Percentiles rank a stretch among this genome's conserved stretches.
phyloP scores from a whole-genome alignment of 495 filamentous ascomycete genomes.

The Penicillium argentinense region DNA sequence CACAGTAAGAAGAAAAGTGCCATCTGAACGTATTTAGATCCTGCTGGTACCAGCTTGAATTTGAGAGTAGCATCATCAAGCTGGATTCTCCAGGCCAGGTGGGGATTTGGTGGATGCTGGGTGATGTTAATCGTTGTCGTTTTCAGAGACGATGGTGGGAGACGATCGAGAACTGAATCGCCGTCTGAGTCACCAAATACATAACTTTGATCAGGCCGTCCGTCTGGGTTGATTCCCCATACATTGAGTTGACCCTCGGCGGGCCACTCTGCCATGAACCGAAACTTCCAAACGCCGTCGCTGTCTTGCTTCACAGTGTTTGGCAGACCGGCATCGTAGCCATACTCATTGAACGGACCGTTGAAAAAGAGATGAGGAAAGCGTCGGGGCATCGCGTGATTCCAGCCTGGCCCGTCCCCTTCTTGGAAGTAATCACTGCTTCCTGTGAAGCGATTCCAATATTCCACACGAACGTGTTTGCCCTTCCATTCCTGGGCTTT shows the following conservation, averaged over 20 bases:
- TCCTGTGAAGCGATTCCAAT: constrained; percentile 64
- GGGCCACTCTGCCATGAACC: constrained; percentile 67
- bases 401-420: constrained; percentile 50
- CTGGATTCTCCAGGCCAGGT: constrained; percentile 55
- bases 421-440: constrained; percentile 66
- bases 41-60: constrained; percentile 54
- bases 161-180: constrained; percentile 61
- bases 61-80: constrained; percentile 56
- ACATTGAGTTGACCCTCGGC: constrained; percentile 63
- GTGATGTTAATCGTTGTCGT: constrained; percentile 62
- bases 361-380: constrained; percentile 68
- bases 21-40: constrained; percentile 58
- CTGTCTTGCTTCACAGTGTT: constrained; percentile 54
- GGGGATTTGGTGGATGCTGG: constrained; percentile 51
- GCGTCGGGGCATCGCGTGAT: constrained; percentile 38
- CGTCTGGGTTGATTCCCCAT: constrained; percentile 69
- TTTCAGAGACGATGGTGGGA: constrained; percentile 60
- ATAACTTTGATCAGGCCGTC: constrained; percentile 58
- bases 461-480: constrained; percentile 66
- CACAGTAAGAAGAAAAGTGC: constrained; percentile 57
- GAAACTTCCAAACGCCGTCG: constrained; percentile 58
- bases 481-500: constrained; percentile 62
- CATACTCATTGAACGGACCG: constrained; percentile 66
- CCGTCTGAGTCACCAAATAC: constrained; percentile 62
- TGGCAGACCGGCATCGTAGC: constrained; percentile 63